Conservation (phyloP, 345 rosid species). For the Erodium maritimum region DNA sequence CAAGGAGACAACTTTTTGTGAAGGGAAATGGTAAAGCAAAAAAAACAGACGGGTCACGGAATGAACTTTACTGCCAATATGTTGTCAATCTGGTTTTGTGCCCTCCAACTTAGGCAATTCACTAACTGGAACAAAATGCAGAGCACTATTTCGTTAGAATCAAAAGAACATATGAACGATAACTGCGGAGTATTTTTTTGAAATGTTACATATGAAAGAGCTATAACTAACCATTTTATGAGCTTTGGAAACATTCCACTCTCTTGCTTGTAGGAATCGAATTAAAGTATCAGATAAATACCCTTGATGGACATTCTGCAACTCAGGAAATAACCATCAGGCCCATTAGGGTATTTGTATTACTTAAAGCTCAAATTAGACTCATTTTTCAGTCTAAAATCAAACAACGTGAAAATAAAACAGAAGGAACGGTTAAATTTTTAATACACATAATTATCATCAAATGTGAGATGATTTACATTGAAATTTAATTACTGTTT, state of each 20-base stretch:
- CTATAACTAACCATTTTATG: slow-evolving; percentile 49
- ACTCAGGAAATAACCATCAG: slow-evolving; percentile 4
- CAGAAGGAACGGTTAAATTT: no score
- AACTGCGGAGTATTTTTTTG: not conserved
- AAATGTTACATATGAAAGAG: not conserved
- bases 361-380: not conserved
- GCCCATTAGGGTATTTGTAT: not conserved
- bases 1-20: not conserved
- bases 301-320: slow-evolving; percentile 69
- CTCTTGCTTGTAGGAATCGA: slow-evolving; percentile 68
- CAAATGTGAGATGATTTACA: no score
- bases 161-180: not conserved
- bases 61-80: slow-evolving; percentile 58
- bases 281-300: slow-evolving; percentile 38
- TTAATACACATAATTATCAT: no score
- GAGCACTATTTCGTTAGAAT: slow-evolving; percentile 1
- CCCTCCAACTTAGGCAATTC: slow-evolving; percentile 81
- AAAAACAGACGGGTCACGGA: not conserved
- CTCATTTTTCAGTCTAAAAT: not conserved
- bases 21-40: not conserved
- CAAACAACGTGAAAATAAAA: not conserved
- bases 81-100: slow-evolving; percentile 66
- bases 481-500: no score
- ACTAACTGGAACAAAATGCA: slow-evolving; percentile 45
- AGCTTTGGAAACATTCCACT: slow-evolving; percentile 57